phyloP scores from a whole-genome alignment of 768 basidiomycete genomes.

The Lactifluus volemus region DNA sequence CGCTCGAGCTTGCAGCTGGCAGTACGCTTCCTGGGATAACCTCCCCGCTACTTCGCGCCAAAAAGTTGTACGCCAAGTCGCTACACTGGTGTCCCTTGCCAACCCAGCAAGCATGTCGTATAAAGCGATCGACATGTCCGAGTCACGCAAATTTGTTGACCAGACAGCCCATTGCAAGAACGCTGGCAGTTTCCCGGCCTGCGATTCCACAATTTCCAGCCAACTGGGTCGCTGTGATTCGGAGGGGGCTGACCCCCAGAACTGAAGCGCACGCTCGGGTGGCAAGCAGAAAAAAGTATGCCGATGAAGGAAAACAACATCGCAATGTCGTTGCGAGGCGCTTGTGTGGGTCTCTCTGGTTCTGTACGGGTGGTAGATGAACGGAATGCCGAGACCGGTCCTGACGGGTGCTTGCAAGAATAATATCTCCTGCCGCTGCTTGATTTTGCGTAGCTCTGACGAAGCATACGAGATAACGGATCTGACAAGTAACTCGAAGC shows the following conservation, averaged over 20 bases:
- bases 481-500: slow-evolving; percentile 64
- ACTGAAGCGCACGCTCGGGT: slow-evolving; percentile 71
- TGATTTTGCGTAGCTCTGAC: slow-evolving; percentile 77
- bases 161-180: slow-evolving; percentile 89
- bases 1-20: slow-evolving; percentile 33
- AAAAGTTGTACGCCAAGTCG: slow-evolving; percentile 82
- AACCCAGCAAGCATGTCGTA: slow-evolving; percentile 88
- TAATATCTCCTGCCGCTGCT: slow-evolving; percentile 79
- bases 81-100: slow-evolving; percentile 80
- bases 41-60: slow-evolving; percentile 68
- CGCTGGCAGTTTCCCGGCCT: slow-evolving; percentile 51
- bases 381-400: slow-evolving; percentile 50
- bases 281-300: slow-evolving; percentile 68
- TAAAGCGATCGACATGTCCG: slow-evolving; percentile 65
- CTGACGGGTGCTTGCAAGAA: slow-evolving; percentile 56
- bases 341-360: slow-evolving; percentile 28
- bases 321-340: slow-evolving; percentile 76
- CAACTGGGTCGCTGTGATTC: slow-evolving; percentile 40
- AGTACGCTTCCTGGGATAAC: slow-evolving; percentile 52
- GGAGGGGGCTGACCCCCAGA: slow-evolving; percentile 59
- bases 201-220: slow-evolving; percentile 52
- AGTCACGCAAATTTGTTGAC: slow-evolving; percentile 69
- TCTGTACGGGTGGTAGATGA: slow-evolving; percentile 27
- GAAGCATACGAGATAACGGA: slow-evolving; percentile 69
- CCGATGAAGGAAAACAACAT: slow-evolving; percentile 79